Evolutionary conservation across 495 filamentous ascomycete genomes (phyloP), one percentile per base, ranked within the genome.

Genomic region (Clohesyomyces aquaticus): DNA sequence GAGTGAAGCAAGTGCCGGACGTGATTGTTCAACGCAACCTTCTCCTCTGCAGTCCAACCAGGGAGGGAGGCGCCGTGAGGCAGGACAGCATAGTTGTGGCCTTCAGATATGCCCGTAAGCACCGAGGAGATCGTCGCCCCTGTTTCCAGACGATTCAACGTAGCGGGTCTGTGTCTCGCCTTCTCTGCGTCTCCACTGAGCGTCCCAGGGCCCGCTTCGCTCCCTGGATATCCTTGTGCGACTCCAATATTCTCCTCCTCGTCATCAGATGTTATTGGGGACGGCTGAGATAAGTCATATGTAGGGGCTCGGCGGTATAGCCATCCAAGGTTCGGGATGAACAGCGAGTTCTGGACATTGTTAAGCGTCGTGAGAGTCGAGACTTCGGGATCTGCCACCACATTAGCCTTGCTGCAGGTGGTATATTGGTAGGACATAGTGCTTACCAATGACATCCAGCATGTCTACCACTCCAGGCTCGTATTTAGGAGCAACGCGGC

Each of bases 1-100:
- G 90, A 93, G 74, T 92, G 90, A 49, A 93, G 72, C 82, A 90
- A 86, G 66, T 92, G 90, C 32, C 90, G 80, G 23, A 93, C 89
- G 73, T 91, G 86, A 68, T 92, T 88, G 72, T 93, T 89, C 57
- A 92, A 76, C 66, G 88, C 82, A 49, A 81, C 81, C 66, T 87
- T 85, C 52, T 92, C 88, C 52, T 86, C 82, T 19, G 80, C 78
- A 2, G 73, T 82, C 89, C 89, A 94, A n/a, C 85, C 88, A 19
- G 87, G 80, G 1, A 93, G 76, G 14, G 78, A 81, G 6, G 82
- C 82, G 12, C 86, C 85, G 29, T 91, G 84, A 29, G 85, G 85
- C 8, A 87, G 76, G 21, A 87, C 80, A 22, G 85, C 85, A 71
- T 84, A 85, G 51, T 69, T 65, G 43, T 69, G 67, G 11, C 62